phyloP scores from a whole-genome alignment of 805 yeast genomes.

The Saturnispora quitensis region DNA sequence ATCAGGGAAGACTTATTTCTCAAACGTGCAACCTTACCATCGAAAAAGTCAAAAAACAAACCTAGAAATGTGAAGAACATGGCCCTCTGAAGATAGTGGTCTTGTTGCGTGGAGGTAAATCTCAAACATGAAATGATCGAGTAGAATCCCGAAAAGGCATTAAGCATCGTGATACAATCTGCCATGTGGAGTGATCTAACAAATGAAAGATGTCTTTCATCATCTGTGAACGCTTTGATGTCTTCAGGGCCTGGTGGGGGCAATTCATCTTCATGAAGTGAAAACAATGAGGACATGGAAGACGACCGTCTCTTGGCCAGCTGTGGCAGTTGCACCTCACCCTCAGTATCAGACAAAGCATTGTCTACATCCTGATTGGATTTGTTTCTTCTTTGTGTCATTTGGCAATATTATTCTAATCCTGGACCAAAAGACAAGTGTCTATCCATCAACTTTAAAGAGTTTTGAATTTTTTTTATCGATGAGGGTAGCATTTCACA shows the following conservation, averaged over 20 bases:
- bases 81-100: slow-evolving; percentile 75
- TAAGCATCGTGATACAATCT: slow-evolving; percentile 87
- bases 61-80: slow-evolving; percentile 84
- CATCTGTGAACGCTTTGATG: slow-evolving; percentile 70
- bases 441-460: neutral
- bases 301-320: slow-evolving; percentile 24
- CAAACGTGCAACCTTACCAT: slow-evolving; percentile 93
- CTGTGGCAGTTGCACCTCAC: slow-evolving; percentile 7
- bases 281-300: slow-evolving; percentile 36
- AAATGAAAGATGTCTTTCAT: slow-evolving; percentile 78
- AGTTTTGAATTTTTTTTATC: neutral
- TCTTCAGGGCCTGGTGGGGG: slow-evolving; percentile 75
- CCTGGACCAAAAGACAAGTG: neutral
- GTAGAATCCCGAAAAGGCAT: slow-evolving; percentile 90
- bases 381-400: slow-evolving; percentile 1
- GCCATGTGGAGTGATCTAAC: slow-evolving; percentile 87
- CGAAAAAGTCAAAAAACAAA: slow-evolving; percentile 90
- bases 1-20: slow-evolving; percentile 84
- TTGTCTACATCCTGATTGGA: slow-evolving; percentile 4
- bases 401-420: neutral
- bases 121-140: slow-evolving; percentile 80
- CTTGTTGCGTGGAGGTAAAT: slow-evolving; percentile 60
- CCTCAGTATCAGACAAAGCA: slow-evolving; percentile 22
- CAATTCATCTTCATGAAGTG: slow-evolving; percentile 46
- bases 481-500: neutral